These are phyloP conservation scores for Melastoma candidum DNA, from an alignment of 441 rosid genomes.

Conservation along the genomic window DNA sequence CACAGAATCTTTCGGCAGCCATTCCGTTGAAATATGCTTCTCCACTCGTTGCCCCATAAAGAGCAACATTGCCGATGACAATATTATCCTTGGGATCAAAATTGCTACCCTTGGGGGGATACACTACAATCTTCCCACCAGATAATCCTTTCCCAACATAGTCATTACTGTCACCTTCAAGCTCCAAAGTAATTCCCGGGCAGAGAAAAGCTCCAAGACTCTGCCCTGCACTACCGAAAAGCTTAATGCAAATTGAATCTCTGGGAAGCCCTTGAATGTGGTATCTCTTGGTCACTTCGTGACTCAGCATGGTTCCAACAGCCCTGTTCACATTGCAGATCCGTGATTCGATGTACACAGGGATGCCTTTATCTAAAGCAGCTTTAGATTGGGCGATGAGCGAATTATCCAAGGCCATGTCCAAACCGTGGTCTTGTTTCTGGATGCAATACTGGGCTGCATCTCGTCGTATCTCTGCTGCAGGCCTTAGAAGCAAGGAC, in stretches of 20 bases:
- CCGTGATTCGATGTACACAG: constrained; percentile 80
- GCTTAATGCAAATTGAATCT: constrained; percentile 85
- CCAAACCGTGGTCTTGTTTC: constrained; percentile 96
- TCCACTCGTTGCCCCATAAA: constrained; percentile 88
- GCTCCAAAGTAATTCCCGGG: constrained; percentile 85
- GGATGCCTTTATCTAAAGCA: constrained; percentile 74
- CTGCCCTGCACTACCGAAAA: constrained; percentile 97
- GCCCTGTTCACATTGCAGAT: constrained; percentile 96
- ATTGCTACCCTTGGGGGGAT: constrained; percentile 85
- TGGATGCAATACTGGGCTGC: constrained; percentile 93
- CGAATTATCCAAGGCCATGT: constrained; percentile 88
- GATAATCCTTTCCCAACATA: constrained; percentile 99
- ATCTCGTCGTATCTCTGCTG: constrained; percentile 92
- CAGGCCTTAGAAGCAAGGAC: constrained; percentile 78
- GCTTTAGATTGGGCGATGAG: constrained; percentile 59
- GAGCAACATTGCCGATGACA: constrained; percentile 98
- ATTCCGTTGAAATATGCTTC: constrained; percentile 98
- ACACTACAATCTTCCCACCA: constrained; percentile 90
- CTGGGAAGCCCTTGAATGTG: constrained; percentile 83
- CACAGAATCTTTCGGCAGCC: constrained; percentile 99
- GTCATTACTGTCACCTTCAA: constrained; percentile 98
- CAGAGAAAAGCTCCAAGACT: constrained; percentile 96
- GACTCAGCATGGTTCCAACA: constrained; percentile 99
- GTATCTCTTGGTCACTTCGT: constrained; percentile 93
- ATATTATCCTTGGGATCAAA: constrained; percentile 99